phyloP scores from a whole-genome alignment of 139 green algal species.

The Tetradesmus obliquus region DNA sequence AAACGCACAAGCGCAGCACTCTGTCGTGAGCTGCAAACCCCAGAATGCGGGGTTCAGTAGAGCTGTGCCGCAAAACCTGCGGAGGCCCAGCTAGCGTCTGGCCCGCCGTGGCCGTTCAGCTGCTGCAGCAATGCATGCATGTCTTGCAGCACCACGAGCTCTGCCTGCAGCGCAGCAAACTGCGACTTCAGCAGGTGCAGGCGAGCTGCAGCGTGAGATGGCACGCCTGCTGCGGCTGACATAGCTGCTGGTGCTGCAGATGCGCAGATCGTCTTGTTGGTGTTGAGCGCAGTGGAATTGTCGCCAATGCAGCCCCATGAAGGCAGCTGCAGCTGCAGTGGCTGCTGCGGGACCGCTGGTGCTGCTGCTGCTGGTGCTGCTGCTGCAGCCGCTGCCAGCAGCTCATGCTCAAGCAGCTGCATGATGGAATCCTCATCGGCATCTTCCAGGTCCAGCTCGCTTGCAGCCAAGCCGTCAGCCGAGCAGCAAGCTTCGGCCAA shows the following conservation, averaged over 20 bases:
- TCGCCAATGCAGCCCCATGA: background rate
- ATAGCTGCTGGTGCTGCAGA: background rate
- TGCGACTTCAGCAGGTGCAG: background rate
- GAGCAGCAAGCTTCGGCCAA: background rate
- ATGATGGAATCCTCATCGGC: background rate
- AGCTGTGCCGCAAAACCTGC: background rate
- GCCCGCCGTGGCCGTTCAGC: background rate
- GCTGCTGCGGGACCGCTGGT: background rate
- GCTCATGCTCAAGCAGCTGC: background rate
- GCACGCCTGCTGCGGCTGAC: background rate
- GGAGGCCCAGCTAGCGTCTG: background rate
- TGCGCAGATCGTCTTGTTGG: background rate
- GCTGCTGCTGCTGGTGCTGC: background rate
- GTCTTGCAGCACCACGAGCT: background rate
- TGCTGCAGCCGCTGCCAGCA: background rate
- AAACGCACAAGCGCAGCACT: no score
- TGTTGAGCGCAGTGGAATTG: background rate
- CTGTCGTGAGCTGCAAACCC: background rate
- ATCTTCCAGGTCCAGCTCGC: background rate
- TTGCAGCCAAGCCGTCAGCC: background rate
- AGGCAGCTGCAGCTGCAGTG: background rate
- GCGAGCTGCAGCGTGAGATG: background rate
- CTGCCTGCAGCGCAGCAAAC: background rate
- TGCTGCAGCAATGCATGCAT: background rate
- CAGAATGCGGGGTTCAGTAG: background rate